These are phyloP conservation scores for Simplicillium aogashimaense DNA, from an alignment of 2,329 filamentous ascomycete species.

Conservation along the genomic window DNA sequence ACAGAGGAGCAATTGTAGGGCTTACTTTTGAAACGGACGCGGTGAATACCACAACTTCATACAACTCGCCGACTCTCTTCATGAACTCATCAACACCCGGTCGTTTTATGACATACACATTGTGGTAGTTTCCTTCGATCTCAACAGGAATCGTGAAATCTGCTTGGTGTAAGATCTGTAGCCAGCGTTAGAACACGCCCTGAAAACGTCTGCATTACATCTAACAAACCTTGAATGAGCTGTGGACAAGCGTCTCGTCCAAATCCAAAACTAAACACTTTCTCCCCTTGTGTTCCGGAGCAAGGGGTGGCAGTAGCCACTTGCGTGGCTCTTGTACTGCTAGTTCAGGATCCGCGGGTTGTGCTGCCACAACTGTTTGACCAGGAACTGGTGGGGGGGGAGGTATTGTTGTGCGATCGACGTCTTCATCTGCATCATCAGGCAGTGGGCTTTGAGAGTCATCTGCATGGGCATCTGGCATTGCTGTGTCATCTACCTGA, in stretches of 20 bases:
- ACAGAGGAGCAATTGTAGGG: neutral
- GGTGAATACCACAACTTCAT: constrained; percentile 97
- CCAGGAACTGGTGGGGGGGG: constrained; percentile 37
- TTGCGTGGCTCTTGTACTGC: constrained; percentile 37
- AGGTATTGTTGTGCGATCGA: constrained; percentile 27
- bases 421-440: constrained; percentile 8
- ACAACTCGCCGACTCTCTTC: constrained; percentile 95
- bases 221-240: constrained; percentile 81
- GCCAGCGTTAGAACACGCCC: constrained; percentile 7
- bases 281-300: constrained; percentile 69
- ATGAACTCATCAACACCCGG: constrained; percentile 99
- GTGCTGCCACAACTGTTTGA: constrained; percentile 17
- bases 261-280: constrained; percentile 94
- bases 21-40: constrained; percentile 92
- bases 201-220: constrained; percentile 1
- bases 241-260: constrained; percentile 95
- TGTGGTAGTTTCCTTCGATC: constrained; percentile 98
- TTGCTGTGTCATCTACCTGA: constrained; percentile 54
- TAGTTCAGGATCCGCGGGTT: constrained; percentile 28
- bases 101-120: constrained; percentile 98
- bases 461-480: constrained; percentile 51
- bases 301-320: constrained; percentile 72
- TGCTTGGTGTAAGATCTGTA: constrained; percentile 87
- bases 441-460: constrained; percentile 30
- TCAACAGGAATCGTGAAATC: constrained; percentile 99